Evolutionary conservation across 257 asterid genomes (phyloP).

Genomic region (Nicotiana noctiflora): DNA sequence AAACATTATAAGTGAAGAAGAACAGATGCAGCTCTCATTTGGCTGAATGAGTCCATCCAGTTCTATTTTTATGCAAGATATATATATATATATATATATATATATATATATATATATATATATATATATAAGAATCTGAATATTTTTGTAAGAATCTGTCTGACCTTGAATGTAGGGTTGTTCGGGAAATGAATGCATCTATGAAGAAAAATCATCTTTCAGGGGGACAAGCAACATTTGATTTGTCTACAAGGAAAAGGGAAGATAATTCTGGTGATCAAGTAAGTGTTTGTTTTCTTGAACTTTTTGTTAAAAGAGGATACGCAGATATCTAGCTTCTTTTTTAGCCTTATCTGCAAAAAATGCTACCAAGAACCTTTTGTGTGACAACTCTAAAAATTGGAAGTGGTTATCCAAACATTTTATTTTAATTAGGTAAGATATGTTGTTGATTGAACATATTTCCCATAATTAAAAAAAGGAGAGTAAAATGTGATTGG

Average conservation of each 20-base stretch:
- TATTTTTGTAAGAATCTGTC: constrained; percentile 12
- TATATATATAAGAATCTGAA: too few species aligned
- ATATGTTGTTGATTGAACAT: not conserved
- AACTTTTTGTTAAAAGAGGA: constrained; percentile 3
- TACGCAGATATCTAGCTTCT: not conserved
- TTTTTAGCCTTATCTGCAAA: not conserved
- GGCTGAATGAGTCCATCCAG: not conserved
- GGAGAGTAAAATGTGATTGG: not conserved
- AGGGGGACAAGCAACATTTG: constrained; percentile 41
- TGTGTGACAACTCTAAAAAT: not conserved
- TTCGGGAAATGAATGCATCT: constrained; percentile 68
- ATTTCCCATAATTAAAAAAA: not conserved
- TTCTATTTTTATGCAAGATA: not conserved
- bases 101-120: too few species aligned
- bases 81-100: too few species aligned
- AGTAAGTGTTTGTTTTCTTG: constrained; percentile 46
- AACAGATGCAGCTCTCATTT: not conserved
- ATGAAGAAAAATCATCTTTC: constrained; percentile 51
- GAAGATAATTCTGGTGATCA: constrained; percentile 49
- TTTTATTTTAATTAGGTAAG: not conserved
- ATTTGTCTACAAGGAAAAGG: constrained; percentile 50
- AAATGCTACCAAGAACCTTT: not conserved
- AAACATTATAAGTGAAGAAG: not conserved
- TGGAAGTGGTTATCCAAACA: not conserved
- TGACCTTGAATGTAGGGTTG: constrained; percentile 59